Percentiles rank a stretch among this genome's conserved stretches.
These are phyloP conservation scores for Ulota crispa DNA, from an alignment of 225 moss, liverwort and hornwort species.

Conservation along the genomic window DNA sequence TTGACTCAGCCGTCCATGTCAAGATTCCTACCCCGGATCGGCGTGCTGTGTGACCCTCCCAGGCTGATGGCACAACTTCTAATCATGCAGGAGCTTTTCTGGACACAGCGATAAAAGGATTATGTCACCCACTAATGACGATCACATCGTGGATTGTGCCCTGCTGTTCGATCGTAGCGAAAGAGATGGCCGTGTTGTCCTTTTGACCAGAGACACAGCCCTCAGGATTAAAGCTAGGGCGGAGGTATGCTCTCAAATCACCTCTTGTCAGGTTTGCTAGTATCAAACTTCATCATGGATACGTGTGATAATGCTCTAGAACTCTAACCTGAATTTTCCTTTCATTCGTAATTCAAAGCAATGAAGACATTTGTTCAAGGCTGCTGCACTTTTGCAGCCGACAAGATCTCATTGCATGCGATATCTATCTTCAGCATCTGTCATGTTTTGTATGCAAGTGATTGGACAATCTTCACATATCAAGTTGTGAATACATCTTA, in stretches of 20 bases:
- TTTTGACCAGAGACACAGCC: conserved; percentile 69
- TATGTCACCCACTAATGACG: conserved; percentile 63
- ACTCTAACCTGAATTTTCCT: background rate
- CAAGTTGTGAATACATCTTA: background rate
- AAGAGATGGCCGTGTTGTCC: conserved; percentile 59
- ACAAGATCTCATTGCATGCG: background rate
- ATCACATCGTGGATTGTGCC: conserved; percentile 74
- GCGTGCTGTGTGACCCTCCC: background rate
- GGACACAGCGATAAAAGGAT: conserved; percentile 21
- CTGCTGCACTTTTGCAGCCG: background rate
- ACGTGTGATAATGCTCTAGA: background rate
- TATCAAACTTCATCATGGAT: background rate
- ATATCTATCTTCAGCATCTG: background rate
- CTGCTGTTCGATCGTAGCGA: conserved; percentile 50
- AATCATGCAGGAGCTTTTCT: conserved; percentile 3
- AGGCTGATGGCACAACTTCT: background rate
- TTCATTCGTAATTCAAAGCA: background rate
- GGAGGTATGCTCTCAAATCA: conserved; percentile 47
- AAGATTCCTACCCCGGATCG: background rate
- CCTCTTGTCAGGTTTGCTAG: background rate
- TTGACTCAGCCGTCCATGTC: background rate
- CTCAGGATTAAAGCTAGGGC: conserved; percentile 87
- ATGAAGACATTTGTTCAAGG: background rate
- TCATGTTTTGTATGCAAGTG: background rate
- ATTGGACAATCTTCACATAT: background rate